Base-by-base conservation (phyloP, 2,329 filamentous ascomycete species). In the Rhynchosporium secalis region DNA sequence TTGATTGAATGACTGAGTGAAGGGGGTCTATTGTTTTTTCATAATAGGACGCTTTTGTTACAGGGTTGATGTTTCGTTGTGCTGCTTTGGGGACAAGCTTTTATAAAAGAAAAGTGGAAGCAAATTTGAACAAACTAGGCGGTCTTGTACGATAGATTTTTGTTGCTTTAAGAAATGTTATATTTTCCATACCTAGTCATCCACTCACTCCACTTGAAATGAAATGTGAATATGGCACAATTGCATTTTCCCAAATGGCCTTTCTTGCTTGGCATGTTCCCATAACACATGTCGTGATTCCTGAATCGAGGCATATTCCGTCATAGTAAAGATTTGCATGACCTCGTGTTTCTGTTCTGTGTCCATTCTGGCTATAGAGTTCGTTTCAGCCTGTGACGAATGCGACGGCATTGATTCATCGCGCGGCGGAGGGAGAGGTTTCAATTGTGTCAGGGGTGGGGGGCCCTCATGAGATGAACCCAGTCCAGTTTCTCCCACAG, bases 321-420 rank as follows among this genome's bases (percentile, higher is more conserved):
- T 36, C 41, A 36, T 36, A 10, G 5, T 36, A 36, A 36, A 36
- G 15, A 51, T 38, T 56, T 56, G 54, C 54, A 56, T 56, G 52
- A 13, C 49, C 40, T 59, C 57, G 57, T 52, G 46, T 52, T n/a
- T 15, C 45, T 38, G 57, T 59, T 56, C 40, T 45, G 38, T 45
- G 43, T 46, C 54, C 43, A 13, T 33, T 33, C 40, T 46, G 13
- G 41, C 45, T 52, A 10, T 56, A 26, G 15, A 40, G 33, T 36
- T 56, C 33, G 61, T 62, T 62, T 62, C 61, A 64, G 36, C 51
- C 62, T 64, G 58, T 64, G 47, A 64, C 62, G 56, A 45, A 56
- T 60, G 51, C 57, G 58, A 58, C 54, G 36, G 62, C 43, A 56
- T 58, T 58, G 61, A 29, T 41, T 56, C 29, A 58, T 36, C 26